phyloP scores from a whole-genome alignment of 225 moss, liverwort and hornwort genomes.

The Antitrichia curtipendula region DNA sequence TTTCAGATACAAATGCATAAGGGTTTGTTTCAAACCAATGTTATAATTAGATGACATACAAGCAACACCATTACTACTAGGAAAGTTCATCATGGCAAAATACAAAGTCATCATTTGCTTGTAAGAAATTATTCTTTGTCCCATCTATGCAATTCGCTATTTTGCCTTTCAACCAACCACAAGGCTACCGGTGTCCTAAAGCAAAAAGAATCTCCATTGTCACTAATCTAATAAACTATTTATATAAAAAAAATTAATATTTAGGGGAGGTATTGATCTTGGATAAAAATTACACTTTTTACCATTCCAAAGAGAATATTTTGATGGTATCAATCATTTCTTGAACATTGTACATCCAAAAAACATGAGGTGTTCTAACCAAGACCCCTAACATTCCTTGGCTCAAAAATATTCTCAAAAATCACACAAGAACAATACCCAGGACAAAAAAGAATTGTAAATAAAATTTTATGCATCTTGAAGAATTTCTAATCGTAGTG shows the following conservation, averaged over 20 bases:
- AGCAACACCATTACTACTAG: background rate
- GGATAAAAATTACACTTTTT: background rate
- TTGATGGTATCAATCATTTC: background rate
- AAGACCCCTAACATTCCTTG: fast-evolving
- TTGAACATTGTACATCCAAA: fast-evolving
- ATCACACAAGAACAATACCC: background rate
- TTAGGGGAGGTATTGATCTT: background rate
- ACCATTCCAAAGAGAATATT: fast-evolving
- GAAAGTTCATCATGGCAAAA: background rate
- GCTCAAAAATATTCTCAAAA: background rate
- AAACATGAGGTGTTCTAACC: fast-evolving
- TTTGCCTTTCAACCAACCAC: background rate
- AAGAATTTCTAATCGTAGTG: fast-evolving
- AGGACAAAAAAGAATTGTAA: background rate
- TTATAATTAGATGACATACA: too few relatives aligned
- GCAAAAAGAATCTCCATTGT: background rate
- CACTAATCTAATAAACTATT: background rate
- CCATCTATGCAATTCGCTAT: fast-evolving
- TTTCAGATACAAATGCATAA: background rate
- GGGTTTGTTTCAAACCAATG: background rate
- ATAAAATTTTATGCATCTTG: too few relatives aligned
- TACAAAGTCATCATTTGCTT: background rate
- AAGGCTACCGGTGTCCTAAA: background rate
- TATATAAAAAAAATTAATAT: background rate
- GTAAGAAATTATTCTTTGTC: background rate